These are phyloP conservation scores for Hanseniaspora singularis DNA, from an alignment of 805 yeast species.

Conservation along the genomic window DNA sequence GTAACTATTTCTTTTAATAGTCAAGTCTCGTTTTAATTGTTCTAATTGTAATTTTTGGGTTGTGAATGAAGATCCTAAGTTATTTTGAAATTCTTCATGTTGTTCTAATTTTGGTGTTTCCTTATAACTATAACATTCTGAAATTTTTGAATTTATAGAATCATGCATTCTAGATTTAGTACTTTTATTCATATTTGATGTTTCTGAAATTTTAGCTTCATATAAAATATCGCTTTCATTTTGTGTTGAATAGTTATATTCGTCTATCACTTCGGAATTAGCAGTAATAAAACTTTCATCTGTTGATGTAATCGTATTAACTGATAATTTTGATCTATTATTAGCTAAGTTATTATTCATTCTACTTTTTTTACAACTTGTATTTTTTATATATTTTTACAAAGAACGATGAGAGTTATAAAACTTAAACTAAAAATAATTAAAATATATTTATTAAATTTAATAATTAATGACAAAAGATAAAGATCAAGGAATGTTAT, in stretches of 20 bases:
- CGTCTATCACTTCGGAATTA: background rate
- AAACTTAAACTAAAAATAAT: too few relatives aligned
- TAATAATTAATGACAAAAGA: too few relatives aligned
- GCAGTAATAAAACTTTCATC: conserved; percentile 13
- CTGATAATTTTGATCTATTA: conserved; percentile 3
- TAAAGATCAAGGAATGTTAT: too few relatives aligned
- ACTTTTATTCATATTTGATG: background rate
- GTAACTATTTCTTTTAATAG: background rate
- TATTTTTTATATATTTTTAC: too few relatives aligned
- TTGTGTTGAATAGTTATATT: background rate
- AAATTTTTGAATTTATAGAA: background rate
- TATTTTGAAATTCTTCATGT: background rate
- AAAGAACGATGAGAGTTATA: too few relatives aligned
- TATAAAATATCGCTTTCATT: background rate
- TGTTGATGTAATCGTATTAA: background rate
- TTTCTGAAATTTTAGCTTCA: background rate
- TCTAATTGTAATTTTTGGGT: background rate
- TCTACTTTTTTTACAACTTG: too few relatives aligned
- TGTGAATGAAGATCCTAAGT: background rate
- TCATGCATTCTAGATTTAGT: background rate
- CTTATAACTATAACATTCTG: background rate
- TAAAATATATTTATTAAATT: too few relatives aligned
- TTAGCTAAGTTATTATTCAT: background rate
- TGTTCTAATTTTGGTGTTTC: background rate
- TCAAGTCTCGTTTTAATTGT: background rate